Conservation (phyloP, 148 eudicot species). For the Rhododendron molle region DNA sequence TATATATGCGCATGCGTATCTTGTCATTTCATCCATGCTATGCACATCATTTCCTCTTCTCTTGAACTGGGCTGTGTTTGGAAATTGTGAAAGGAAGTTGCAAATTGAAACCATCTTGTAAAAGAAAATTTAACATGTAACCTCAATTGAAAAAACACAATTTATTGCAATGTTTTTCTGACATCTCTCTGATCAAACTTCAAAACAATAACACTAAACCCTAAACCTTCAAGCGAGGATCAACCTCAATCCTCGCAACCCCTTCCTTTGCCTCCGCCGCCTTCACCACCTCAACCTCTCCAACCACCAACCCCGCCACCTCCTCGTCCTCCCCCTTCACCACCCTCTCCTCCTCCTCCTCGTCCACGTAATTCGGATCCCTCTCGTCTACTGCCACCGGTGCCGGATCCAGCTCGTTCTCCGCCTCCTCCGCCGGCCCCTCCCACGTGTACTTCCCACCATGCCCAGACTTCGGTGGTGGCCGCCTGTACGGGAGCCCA, state of each 20-base stretch:
- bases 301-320: constrained; percentile 4
- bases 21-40: too few relatives aligned
- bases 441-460: constrained; percentile 97
- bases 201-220: background rate
- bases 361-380: constrained; percentile 68
- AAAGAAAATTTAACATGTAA: too few relatives aligned
- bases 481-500: constrained; percentile 35
- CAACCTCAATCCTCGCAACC: constrained; percentile 68
- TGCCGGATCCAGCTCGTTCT: constrained; percentile 37
- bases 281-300: constrained; percentile 18
- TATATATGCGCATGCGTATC: too few relatives aligned
- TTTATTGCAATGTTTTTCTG: background rate
- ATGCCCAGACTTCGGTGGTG: constrained; percentile 66
- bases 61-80: too few relatives aligned
- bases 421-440: constrained; percentile 43
- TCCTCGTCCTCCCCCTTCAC: constrained; percentile 23
- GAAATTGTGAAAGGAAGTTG: too few relatives aligned
- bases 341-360: constrained; percentile 32
- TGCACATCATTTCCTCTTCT: too few relatives aligned
- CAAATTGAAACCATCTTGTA: too few relatives aligned
- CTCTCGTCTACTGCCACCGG: constrained; percentile 53
- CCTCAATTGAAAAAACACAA: too few relatives aligned
- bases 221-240: constrained; percentile 29
- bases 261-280: constrained; percentile 3
- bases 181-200: background rate